These are phyloP conservation scores for Kluyveromyces nonfermentans DNA, from an alignment of 805 yeast genomes.

Conservation along the genomic window DNA sequence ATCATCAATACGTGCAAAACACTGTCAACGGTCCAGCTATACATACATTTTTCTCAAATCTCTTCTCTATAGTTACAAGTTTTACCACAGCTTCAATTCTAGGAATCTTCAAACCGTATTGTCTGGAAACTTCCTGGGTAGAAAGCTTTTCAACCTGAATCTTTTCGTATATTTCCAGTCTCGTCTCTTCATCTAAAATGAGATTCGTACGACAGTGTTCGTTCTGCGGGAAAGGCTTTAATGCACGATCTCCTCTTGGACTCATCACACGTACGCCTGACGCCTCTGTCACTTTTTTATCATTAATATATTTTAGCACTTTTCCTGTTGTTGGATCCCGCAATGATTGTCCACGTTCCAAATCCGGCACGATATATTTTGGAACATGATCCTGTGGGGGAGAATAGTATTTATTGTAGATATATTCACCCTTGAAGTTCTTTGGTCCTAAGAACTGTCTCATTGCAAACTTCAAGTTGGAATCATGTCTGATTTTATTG, in stretches of 20 bases:
- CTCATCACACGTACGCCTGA: slow-evolving; percentile 7
- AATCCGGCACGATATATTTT: slow-evolving; percentile 56
- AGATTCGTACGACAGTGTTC: slow-evolving; percentile 57
- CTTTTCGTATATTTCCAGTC: slow-evolving; percentile 49
- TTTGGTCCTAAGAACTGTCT: slow-evolving; percentile 73
- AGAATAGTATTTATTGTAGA: slow-evolving; percentile 61
- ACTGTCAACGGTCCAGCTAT: slow-evolving; percentile 1
- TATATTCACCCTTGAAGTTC: slow-evolving; percentile 75
- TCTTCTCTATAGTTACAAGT: slow-evolving; percentile 54
- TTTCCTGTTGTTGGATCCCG: slow-evolving; percentile 28
- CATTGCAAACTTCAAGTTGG: slow-evolving; percentile 54
- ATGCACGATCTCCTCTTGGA: slow-evolving; percentile 14
- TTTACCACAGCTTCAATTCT: slow-evolving; percentile 83
- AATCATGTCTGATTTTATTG: slow-evolving; percentile 33
- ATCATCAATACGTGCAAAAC: neutral
- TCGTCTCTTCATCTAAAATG: slow-evolving; percentile 49
- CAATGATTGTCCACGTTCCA: slow-evolving; percentile 34
- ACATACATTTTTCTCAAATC: slow-evolving; percentile 55
- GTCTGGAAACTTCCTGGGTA: slow-evolving; percentile 66
- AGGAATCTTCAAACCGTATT: slow-evolving; percentile 71
- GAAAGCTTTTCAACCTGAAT: slow-evolving; percentile 43
- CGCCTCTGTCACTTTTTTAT: slow-evolving; percentile 6
- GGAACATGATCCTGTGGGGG: slow-evolving; percentile 63
- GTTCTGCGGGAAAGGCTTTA: slow-evolving; percentile 81
- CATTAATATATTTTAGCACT: slow-evolving; percentile 15